These are phyloP conservation scores for Lactarius pseudohatsudake DNA, from an alignment of 768 basidiomycete species.

Conservation along the genomic window DNA sequence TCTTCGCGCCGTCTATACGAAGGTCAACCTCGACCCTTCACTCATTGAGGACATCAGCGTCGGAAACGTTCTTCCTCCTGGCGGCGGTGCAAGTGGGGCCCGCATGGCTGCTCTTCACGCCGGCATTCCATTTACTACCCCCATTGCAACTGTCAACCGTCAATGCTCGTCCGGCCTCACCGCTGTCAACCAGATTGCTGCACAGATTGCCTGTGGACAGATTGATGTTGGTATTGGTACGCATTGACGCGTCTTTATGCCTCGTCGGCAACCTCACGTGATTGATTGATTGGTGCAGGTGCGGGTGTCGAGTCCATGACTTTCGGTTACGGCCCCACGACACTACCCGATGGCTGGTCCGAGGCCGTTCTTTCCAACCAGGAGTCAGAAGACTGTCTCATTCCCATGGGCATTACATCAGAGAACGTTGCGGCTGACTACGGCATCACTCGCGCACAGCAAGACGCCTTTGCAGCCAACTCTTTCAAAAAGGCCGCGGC, in stretches of 20 bases:
- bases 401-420: slow-evolving; percentile 94
- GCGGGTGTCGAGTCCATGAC: slow-evolving; percentile 93
- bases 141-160: slow-evolving; percentile 83
- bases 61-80: slow-evolving; percentile 87
- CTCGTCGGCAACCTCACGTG: neutral
- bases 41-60: slow-evolving; percentile 84
- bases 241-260: slow-evolving; percentile 28
- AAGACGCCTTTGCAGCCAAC: slow-evolving; percentile 81
- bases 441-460: slow-evolving; percentile 66
- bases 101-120: slow-evolving; percentile 87
- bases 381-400: slow-evolving; percentile 76
- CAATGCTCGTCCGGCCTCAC: slow-evolving; percentile 89
- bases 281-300: slow-evolving; percentile 41
- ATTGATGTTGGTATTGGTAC: slow-evolving; percentile 88
- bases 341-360: slow-evolving; percentile 58
- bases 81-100: slow-evolving; percentile 76
- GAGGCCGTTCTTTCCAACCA: slow-evolving; percentile 62
- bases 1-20: slow-evolving; percentile 69
- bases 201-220: slow-evolving; percentile 72
- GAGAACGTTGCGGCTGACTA: slow-evolving; percentile 86
- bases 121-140: slow-evolving; percentile 74
- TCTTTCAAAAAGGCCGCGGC: slow-evolving; percentile 84
- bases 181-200: slow-evolving; percentile 79
- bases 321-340: slow-evolving; percentile 61
- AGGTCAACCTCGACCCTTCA: slow-evolving; percentile 68